A percentile compares a stretch with the other conserved stretches of the same genome.
These are phyloP conservation scores for Russula olivacea DNA, from an alignment of 768 basidiomycete genomes.

Conservation along the genomic window DNA sequence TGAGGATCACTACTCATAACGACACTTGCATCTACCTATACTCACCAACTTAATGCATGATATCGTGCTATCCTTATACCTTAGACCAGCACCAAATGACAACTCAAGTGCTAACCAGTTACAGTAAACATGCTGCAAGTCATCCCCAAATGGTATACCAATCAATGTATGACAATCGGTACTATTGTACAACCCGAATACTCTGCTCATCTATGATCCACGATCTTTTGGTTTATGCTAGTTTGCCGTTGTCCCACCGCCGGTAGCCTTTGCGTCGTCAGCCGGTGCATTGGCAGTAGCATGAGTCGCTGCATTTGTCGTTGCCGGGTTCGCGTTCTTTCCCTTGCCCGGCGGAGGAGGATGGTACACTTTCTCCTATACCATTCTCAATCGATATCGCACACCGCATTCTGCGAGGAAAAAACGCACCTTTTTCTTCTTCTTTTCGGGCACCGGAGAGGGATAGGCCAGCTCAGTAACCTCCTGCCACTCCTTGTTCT, in stretches of 20 bases:
- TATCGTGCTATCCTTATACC: neutral
- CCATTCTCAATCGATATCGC: neutral
- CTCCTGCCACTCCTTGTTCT: conserved; percentile 73
- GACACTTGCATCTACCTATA: neutral
- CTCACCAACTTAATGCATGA: neutral
- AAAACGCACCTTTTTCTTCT: conserved; percentile 52
- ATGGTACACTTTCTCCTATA: conserved; percentile 73
- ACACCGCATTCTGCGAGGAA: neutral
- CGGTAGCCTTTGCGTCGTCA: neutral
- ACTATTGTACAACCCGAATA: neutral
- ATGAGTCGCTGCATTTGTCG: neutral
- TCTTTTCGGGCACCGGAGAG: conserved; percentile 54
- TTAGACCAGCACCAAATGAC: neutral
- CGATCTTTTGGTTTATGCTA: neutral
- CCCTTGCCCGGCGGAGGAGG: conserved; percentile 80
- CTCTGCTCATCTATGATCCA: neutral
- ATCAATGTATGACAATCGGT: neutral
- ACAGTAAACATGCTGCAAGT: too few species aligned
- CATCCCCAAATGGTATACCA: neutral
- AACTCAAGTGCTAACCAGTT: neutral
- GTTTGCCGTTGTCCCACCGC: neutral
- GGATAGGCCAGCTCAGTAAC: conserved; percentile 82
- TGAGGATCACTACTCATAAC: neutral
- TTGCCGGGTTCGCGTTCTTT: conserved; percentile 41
- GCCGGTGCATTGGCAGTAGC: neutral